Base-by-base conservation (phyloP, 1,284 basidiomycete species). In the Ceratobasidium sp. region DNA sequence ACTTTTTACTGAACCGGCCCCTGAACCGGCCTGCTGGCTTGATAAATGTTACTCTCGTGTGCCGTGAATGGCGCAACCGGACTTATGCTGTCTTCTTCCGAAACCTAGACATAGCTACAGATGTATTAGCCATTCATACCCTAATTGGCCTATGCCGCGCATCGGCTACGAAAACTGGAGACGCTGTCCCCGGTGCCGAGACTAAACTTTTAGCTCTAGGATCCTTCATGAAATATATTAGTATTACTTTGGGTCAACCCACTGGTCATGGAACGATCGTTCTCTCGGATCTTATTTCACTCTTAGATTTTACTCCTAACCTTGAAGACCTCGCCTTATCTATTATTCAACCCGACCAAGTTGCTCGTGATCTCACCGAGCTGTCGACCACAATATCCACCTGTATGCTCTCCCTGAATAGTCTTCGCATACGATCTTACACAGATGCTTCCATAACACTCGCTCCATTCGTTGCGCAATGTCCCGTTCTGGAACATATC, bases 1-100 rank as follows among this genome's bases (percentile, higher is more conserved):
- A 6, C 40, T 26, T 61, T n/a, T 56, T 40, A 46, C 20, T 17
- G 28, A 33, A 50, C 33, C 33, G 66, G 9, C 44, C 26, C n/a
- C 23, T 12, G 20, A 46, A 44, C 26, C 56, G 44, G 15, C 17
- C 42, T 33, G 13, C 13, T 23, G 26, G n/a, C 23, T 50, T 73
- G 26, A 28, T 20, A 12, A 73, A 38, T 33, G 42, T 73, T 33
- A 44, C 70, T n/a, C 57, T 61, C 28, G 70, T 73, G 28, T 73
- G 70, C 20, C 56, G 46, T 13, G 56, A 73, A 56, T 73, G 70
- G 70, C 56, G 70, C 7, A 42, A 73, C 40, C 57, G 42, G 40
- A 56, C 40, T 4, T 62, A 50, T 40, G 12, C 38, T 26, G 62
- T 17, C 13, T 7, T 50, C 6, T 73, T 62, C 46, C 38, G 40